Evolutionary conservation across 2,329 filamentous ascomycete genomes (phyloP).

Genomic region (Epichloe uncinata): DNA sequence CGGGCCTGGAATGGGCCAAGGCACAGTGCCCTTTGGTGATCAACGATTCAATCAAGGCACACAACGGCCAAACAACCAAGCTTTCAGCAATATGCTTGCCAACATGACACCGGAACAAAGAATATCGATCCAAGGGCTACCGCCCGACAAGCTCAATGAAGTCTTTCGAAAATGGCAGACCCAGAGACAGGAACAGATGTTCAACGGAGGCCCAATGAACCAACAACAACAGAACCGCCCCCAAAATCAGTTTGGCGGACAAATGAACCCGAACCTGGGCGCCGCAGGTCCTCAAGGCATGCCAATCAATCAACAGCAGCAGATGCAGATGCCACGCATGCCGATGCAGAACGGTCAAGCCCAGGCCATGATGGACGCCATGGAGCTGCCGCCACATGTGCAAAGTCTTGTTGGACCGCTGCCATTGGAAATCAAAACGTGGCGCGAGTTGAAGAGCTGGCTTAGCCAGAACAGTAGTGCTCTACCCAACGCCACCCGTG

Average conservation of each 20-base stretch:
- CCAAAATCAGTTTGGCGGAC: slow-evolving; percentile 18
- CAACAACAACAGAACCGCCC: slow-evolving; percentile 16
- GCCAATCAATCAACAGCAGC: slow-evolving; percentile 14
- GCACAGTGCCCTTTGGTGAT: slow-evolving; percentile 34
- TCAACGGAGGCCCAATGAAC: slow-evolving; percentile 19
- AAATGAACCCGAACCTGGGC: slow-evolving; percentile 19
- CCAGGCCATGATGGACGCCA: slow-evolving; percentile 30
- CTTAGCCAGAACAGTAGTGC: slow-evolving; percentile 23
- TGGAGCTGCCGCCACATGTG: slow-evolving; percentile 31
- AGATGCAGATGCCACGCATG: slow-evolving; percentile 16
- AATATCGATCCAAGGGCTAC: slow-evolving; percentile 27
- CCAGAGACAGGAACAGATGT: slow-evolving; percentile 20
- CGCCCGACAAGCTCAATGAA: slow-evolving; percentile 38
- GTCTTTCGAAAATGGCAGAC: slow-evolving; percentile 36
- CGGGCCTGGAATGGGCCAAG: slow-evolving; percentile 30
- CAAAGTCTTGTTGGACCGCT: slow-evolving; percentile 18
- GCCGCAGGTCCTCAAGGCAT: slow-evolving; percentile 17
- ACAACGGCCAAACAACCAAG: slow-evolving; percentile 30
- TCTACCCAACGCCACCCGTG: slow-evolving; percentile 18
- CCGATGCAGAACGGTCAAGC: slow-evolving; percentile 19
- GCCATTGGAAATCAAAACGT: slow-evolving; percentile 33
- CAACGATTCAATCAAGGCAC: slow-evolving; percentile 40
- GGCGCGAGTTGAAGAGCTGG: slow-evolving; percentile 33
- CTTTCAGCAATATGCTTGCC: slow-evolving; percentile 28
- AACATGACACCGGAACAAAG: slow-evolving; percentile 35